A percentile compares a stretch with the other conserved stretches of the same genome.
Conservation (phyloP, 1,284 basidiomycete genomes). For the Coniferiporia sulphurascens region DNA sequence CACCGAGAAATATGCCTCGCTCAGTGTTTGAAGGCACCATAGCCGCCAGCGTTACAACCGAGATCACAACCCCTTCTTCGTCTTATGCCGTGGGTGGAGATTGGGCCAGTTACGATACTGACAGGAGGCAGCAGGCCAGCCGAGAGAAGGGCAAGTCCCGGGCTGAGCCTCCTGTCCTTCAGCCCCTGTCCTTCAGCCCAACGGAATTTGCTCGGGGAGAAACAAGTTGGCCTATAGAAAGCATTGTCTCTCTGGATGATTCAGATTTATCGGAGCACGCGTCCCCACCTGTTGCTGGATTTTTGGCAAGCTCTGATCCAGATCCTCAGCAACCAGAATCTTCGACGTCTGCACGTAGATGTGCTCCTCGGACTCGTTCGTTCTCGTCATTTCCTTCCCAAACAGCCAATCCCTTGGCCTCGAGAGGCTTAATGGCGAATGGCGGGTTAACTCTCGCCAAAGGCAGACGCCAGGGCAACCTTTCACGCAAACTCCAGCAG, state of each 20-base stretch:
- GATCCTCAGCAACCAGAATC: constrained; percentile 15
- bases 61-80: constrained; percentile 14
- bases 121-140: constrained; percentile 17
- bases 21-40: background rate
- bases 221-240: constrained; percentile 35
- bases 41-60: constrained; percentile 9
- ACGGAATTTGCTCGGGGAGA: constrained; percentile 43
- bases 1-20: constrained; percentile 1
- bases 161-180: constrained; percentile 49
- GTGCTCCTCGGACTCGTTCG: constrained; percentile 48
- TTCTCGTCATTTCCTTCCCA: constrained; percentile 48
- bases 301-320: constrained; percentile 12
- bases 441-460: constrained; percentile 40
- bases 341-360: constrained; percentile 21
- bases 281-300: background rate
- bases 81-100: constrained; percentile 17
- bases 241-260: background rate
- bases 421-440: constrained; percentile 30
- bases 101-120: background rate
- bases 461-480: constrained; percentile 40
- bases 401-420: constrained; percentile 39
- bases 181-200: constrained; percentile 56
- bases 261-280: background rate
- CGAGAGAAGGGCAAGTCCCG: constrained; percentile 51
- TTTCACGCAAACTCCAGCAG: constrained; percentile 49